Percentiles rank a stretch among this genome's conserved stretches.
These are phyloP conservation scores for Xylaria grammica DNA, from an alignment of 495 filamentous ascomycete genomes.

Conservation along the genomic window DNA sequence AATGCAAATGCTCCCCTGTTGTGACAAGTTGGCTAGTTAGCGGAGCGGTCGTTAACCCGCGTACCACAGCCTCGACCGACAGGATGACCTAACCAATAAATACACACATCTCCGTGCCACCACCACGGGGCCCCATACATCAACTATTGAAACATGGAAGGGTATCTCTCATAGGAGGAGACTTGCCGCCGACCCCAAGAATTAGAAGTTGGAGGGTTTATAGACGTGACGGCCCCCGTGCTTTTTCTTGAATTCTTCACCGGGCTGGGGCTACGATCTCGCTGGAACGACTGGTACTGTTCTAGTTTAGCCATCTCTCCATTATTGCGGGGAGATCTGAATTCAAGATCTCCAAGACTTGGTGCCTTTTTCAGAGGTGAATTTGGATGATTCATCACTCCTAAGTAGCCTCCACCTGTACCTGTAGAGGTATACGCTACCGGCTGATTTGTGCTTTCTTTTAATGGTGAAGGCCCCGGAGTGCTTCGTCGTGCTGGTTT, in stretches of 20 bases:
- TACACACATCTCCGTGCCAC: not conserved
- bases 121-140: not conserved
- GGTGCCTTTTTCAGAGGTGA: conserved; percentile 75
- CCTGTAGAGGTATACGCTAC: conserved; percentile 26
- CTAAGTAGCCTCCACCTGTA: conserved; percentile 71
- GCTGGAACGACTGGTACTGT: conserved; percentile 39
- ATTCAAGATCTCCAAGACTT: conserved; percentile 51
- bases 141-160: conserved; percentile 24
- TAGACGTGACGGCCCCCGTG: conserved; percentile 28
- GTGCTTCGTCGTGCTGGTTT: conserved; percentile 28
- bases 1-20: conserved; percentile 17
- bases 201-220: conserved; percentile 20
- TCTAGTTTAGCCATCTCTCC: conserved; percentile 60
- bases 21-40: not conserved
- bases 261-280: conserved; percentile 34
- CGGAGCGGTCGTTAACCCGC: not conserved
- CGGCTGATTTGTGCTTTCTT: conserved; percentile 20
- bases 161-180: conserved; percentile 32
- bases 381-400: conserved; percentile 78
- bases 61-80: not conserved
- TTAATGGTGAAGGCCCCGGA: conserved; percentile 32
- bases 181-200: conserved; percentile 25
- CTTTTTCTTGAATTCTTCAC: conserved; percentile 34
- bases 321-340: conserved; percentile 54
- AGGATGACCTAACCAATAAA: not conserved